These are phyloP conservation scores for Cercospora sesami DNA, from an alignment of 2,329 filamentous ascomycete genomes.

Conservation along the genomic window DNA sequence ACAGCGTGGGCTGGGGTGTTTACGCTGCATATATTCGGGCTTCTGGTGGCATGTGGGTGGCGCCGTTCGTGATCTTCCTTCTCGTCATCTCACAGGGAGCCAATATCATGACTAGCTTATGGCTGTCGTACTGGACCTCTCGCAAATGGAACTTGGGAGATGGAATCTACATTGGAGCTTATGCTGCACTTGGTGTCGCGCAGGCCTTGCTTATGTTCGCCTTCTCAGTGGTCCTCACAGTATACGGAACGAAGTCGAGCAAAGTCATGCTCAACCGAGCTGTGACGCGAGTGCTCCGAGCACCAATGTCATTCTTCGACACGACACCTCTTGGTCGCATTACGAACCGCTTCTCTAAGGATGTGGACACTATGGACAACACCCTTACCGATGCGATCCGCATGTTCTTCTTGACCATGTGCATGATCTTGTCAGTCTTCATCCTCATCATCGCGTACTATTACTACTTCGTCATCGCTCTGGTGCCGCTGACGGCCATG, in stretches of 20 bases:
- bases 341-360: slow-evolving; percentile 92
- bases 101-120: slow-evolving; percentile 85
- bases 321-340: slow-evolving; percentile 93
- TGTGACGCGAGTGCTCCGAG: slow-evolving; percentile 69
- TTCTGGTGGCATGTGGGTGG: slow-evolving; percentile 70
- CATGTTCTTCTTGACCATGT: slow-evolving; percentile 86
- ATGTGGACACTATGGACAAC: slow-evolving; percentile 94
- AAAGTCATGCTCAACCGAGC: slow-evolving; percentile 79
- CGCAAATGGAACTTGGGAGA: slow-evolving; percentile 67
- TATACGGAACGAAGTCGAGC: slow-evolving; percentile 77
- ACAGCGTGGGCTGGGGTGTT: slow-evolving; percentile 76
- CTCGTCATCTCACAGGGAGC: slow-evolving; percentile 74
- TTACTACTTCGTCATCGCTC: slow-evolving; percentile 76
- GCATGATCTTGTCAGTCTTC: slow-evolving; percentile 80
- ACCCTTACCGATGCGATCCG: slow-evolving; percentile 83
- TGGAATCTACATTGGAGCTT: slow-evolving; percentile 63
- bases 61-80: slow-evolving; percentile 62
- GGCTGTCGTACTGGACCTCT: slow-evolving; percentile 93
- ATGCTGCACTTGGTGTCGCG: slow-evolving; percentile 67
- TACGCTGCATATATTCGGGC: slow-evolving; percentile 76
- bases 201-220: slow-evolving; percentile 76
- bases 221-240: slow-evolving; percentile 76
- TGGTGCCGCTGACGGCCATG: slow-evolving; percentile 68
- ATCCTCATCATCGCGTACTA: slow-evolving; percentile 92
- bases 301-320: slow-evolving; percentile 88